Evolutionary conservation across 768 basidiomycete species (phyloP), one percentile per base, ranked within the genome.

Genomic region (Amanita subjunquillea): DNA sequence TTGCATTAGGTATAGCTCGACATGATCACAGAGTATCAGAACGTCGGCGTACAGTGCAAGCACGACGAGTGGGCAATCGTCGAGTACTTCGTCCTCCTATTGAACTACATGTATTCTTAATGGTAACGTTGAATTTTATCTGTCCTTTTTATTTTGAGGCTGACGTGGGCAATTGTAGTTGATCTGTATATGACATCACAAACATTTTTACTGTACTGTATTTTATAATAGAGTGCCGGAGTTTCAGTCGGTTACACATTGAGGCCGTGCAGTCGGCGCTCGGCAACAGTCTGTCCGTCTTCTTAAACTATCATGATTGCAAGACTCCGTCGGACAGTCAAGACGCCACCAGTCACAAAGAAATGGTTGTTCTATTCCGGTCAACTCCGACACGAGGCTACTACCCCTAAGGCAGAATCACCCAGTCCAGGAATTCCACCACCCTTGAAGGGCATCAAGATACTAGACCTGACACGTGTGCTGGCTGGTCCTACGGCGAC

Each of bases 401-500:
- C 40, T 17, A 23, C 49, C 29, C 20, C 30, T 32, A n/a, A 6
- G 15, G 30, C 17, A 20, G 20, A 34, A 34, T 5, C 34, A 12
- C 34, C 12, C 34, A 13, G 34, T 13, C 34, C 63, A 50, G 86
- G 82, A 46, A 89, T 90, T 23, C 73, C 80, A 1, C 88, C 88
- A 0, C 93, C 93, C 2, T 68, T 97, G 55, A 73, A 77, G 56
- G 91, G 89, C 13, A 71, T 94, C 57, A 81, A 77, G 60, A 77
- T 96, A n/a, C 72, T 97, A 22, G 94, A 97, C 67, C 68, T 96
- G 51, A 91, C 92, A 12, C 78, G 94, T 27, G 87, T 96, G 1
- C 71, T 97, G 46, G 92, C 92, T n/a, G 92, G 91, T 0, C 92
- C 92, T 30, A 86, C 85, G 1, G 81, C 86, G n/a, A 89, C 91